Evolutionary conservation across 345 rosid species (phyloP).

Genomic region (Dimocarpus longan): DNA sequence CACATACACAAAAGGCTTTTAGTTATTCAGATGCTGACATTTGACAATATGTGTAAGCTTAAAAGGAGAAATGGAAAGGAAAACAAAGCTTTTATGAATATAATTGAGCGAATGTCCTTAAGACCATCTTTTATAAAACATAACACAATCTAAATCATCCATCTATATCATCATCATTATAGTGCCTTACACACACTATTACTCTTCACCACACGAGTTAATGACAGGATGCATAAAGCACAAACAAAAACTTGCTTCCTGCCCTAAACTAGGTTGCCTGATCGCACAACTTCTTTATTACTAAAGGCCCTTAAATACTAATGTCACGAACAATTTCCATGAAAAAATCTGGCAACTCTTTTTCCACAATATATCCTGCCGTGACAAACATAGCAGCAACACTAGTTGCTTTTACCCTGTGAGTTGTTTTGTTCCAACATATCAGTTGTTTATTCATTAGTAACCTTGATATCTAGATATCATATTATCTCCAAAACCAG

Average conservation of each 20-base stretch:
- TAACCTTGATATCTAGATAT: neutral
- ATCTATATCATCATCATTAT: neutral
- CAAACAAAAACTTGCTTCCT: neutral
- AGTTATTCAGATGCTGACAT: neutral
- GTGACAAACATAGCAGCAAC: neutral
- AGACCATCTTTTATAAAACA: neutral
- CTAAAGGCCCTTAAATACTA: neutral
- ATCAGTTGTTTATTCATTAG: neutral
- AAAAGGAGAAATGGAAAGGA: no score
- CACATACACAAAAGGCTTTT: no score
- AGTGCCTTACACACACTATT: neutral
- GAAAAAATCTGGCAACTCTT: neutral
- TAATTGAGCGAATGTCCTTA: neutral
- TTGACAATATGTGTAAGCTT: no score
- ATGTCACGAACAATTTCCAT: neutral
- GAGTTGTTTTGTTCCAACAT: neutral
- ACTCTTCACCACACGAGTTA: neutral
- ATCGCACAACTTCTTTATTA: neutral
- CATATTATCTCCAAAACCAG: neutral
- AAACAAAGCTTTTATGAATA: neutral
- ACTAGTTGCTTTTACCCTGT: neutral
- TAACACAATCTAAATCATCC: neutral
- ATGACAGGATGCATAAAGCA: neutral
- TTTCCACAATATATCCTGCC: neutral
- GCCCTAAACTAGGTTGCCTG: neutral